Conservation (phyloP, 305 asterid species). For the Euphrasia arctica region DNA sequence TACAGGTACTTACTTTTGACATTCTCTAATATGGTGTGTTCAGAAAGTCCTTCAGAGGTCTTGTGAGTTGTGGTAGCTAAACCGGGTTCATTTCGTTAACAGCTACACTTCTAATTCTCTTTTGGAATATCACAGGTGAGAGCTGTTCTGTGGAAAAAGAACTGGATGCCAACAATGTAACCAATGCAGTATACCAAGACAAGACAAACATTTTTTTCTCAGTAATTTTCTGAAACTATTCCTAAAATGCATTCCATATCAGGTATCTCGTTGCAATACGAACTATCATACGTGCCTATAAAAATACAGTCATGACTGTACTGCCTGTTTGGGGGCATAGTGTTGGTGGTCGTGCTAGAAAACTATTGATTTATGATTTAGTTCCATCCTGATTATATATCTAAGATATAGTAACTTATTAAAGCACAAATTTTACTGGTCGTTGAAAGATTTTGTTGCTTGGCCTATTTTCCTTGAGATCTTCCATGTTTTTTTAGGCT, state of each 20-base stretch:
- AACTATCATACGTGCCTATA: constrained; percentile 18
- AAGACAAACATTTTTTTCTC: constrained; percentile 95
- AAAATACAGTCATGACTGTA: constrained; percentile 9
- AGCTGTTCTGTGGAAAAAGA: constrained; percentile 97
- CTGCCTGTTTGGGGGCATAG: constrained; percentile 17
- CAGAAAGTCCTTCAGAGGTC: constrained; percentile 14
- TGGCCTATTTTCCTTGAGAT: neutral
- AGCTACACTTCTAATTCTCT: constrained; percentile 18
- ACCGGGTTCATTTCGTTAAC: constrained; percentile 5
- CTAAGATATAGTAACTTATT: neutral
- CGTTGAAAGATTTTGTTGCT: neutral
- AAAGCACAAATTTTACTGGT: neutral
- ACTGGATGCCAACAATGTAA: constrained; percentile 60
- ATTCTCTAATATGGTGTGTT: constrained; percentile 18
- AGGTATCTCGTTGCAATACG: constrained; percentile 19
- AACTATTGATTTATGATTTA: neutral
- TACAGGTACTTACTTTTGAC: constrained; percentile 53
- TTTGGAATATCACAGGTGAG: constrained; percentile 67
- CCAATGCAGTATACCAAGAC: constrained; percentile 98
- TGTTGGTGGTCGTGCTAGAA: neutral
- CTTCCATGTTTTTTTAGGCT: too few relatives aligned
- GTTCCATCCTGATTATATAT: constrained; percentile 3
- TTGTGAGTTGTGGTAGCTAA: constrained; percentile 15
- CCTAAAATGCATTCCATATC: constrained; percentile 27
- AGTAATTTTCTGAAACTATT: constrained; percentile 48